These are phyloP conservation scores for Ophiostoma sp. DNA, from an alignment of 2,329 filamentous ascomycete species.

Conservation along the genomic window DNA sequence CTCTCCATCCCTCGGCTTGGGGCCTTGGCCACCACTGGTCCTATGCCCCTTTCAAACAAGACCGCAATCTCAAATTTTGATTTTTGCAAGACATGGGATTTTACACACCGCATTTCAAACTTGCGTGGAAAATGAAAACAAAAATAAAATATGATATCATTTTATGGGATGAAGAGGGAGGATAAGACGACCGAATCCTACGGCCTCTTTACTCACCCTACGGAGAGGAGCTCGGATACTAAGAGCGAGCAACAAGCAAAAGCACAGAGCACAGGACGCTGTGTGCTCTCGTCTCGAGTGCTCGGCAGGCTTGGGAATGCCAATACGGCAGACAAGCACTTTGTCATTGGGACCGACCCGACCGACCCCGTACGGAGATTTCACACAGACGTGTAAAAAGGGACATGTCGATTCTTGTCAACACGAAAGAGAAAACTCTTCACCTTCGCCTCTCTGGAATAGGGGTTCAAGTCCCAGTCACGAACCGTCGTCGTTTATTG, in stretches of 20 bases:
- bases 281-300: background rate
- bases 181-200: background rate
- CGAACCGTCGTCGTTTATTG: background rate
- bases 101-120: constrained; percentile 5
- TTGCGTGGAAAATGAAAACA: background rate
- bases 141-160: background rate
- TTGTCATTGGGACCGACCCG: background rate
- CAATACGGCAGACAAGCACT: background rate
- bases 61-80: background rate
- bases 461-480: background rate
- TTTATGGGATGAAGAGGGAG: background rate
- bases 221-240: background rate
- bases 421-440: background rate
- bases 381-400: background rate
- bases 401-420: too few relatives aligned
- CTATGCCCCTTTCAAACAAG: background rate
- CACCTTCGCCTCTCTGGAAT: background rate
- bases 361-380: background rate
- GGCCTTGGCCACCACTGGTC: background rate
- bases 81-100: constrained; percentile 7
- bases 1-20: background rate
- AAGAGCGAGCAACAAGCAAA: background rate
- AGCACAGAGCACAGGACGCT: constrained; percentile 8
- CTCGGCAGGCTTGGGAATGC: background rate
- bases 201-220: background rate